Evolutionary conservation across 139 green algal species (phyloP).

Genomic region (Dunaliella primolecta): DNA sequence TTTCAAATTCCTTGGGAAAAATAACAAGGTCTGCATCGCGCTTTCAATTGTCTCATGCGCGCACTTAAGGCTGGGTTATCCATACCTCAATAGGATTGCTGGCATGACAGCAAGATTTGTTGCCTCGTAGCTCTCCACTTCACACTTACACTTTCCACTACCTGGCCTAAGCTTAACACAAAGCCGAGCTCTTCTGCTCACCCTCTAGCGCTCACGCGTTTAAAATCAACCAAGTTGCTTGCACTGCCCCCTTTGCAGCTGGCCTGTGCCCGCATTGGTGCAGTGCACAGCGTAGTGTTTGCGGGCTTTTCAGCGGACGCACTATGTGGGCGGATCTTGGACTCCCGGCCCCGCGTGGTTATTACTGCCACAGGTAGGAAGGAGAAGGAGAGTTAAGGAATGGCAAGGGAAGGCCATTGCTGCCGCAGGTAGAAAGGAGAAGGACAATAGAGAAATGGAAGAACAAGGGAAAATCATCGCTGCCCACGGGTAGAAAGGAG

Average conservation of each 20-base stretch:
- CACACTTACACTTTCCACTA: background rate
- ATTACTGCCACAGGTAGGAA: slow-evolving; percentile 57
- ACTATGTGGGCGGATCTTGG: slow-evolving; percentile 55
- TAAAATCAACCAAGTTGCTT: background rate
- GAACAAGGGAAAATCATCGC: no score
- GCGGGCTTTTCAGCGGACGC: slow-evolving; percentile 89
- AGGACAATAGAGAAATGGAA: no score
- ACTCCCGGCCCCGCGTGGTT: slow-evolving; percentile 56
- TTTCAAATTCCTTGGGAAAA: no score
- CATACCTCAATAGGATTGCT: background rate
- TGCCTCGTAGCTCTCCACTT: no score
- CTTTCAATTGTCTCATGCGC: no score
- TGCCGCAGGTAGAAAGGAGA: slow-evolving; percentile 13
- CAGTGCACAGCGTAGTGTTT: slow-evolving; percentile 94
- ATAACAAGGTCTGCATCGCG: no score
- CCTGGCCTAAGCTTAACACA: background rate
- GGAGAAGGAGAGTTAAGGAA: no score
- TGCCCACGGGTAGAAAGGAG: slow-evolving; percentile 13
- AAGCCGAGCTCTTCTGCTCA: background rate
- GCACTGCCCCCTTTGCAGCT: slow-evolving; percentile 66
- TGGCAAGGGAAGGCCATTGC: no score
- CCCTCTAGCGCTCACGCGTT: background rate
- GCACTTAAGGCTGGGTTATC: background rate
- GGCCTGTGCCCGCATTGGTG: slow-evolving; percentile 90
- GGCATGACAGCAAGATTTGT: background rate